Base-by-base conservation (phyloP, 2,329 filamentous ascomycete genomes). In the Emydomyces testavorans region DNA sequence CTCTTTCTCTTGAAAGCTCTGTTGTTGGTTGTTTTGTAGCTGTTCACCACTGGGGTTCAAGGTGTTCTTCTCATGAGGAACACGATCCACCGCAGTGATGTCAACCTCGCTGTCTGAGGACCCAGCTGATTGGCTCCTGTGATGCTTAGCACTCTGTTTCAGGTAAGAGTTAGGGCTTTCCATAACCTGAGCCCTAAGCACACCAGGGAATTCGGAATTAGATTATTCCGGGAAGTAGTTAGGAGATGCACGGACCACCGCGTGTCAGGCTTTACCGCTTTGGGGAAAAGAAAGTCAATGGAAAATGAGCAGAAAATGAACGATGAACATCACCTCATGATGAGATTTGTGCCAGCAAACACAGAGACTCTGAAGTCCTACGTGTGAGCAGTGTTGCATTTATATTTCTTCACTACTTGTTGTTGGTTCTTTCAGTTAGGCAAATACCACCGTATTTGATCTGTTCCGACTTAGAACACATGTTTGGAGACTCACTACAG, bases 211-310 rank as follows among this genome's bases (percentile, higher is more conserved):
- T 20, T 13, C 36, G 46, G 46, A 31, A 21, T 16, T 31, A 39
- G 4, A 13, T 47, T 29, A 39, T 20, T 39, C 44, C 44, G 44
- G 8, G 4, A 10, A 3, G 20, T 20, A 18, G 4, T 11, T 13
- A 15, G 18, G 16, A 8, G 34, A 21, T 38, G 47, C 47, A 49
- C 47, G 35, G 39, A 45, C 47, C 47, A 49, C 47, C 47, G 47
- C 47, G 47, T 49, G 26, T 38, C 44, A 7, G 13, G 8, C 10
- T n/a, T n/a, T n/a, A n/a, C n/a, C n/a, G n/a, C n/a, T n/a, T n/a
- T n/a, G n/a, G n/a, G n/a, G n/a, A n/a, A n/a, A 26, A 46, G 18
- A 20, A 35, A 28, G 13, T n/a, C 28, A 21, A 11, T 24, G 23
- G n/a, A 34, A 32, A 21, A 20, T 16, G 6, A 10, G 6, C 16